phyloP scores from a whole-genome alignment of 139 green algal species.

The Chlamydomonas sp. region DNA sequence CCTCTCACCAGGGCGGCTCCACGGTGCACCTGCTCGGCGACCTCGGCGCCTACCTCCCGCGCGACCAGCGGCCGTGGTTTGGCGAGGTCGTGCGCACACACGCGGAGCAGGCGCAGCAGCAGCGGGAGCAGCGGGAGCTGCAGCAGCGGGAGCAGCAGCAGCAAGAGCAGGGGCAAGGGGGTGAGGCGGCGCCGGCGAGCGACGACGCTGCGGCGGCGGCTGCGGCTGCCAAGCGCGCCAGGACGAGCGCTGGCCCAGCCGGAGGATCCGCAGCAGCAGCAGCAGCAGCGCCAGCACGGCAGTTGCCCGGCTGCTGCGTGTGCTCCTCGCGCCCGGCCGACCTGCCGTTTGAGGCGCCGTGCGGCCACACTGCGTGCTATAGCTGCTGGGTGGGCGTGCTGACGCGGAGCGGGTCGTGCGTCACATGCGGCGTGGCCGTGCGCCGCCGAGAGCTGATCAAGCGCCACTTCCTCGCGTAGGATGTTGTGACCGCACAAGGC shows the following conservation, averaged over 20 bases:
- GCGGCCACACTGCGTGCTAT: constrained; percentile 56
- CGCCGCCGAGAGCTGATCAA: not conserved
- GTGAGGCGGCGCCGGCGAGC: too few species aligned
- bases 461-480: too few species aligned
- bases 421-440: not conserved
- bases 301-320: constrained; percentile 29
- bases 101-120: not conserved
- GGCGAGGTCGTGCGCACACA: constrained; percentile 14
- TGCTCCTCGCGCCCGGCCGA: constrained; percentile 41
- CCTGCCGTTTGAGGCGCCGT: constrained; percentile 39
- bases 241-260: too few species aligned
- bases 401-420: not conserved
- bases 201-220: too few species aligned
- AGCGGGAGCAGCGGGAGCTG: too few species aligned
- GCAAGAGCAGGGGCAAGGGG: too few species aligned
- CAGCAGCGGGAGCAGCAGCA: too few species aligned
- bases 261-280: too few species aligned
- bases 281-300: too few species aligned
- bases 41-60: constrained; percentile 49
- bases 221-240: too few species aligned
- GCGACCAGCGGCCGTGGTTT: constrained; percentile 36
- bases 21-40: constrained; percentile 31
- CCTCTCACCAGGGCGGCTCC: too few species aligned
- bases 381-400: constrained; percentile 42
- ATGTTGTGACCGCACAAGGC: too few species aligned